Evolutionary conservation across 139 green algal genomes (phyloP).

Genomic region (Coelastrella sp.): DNA sequence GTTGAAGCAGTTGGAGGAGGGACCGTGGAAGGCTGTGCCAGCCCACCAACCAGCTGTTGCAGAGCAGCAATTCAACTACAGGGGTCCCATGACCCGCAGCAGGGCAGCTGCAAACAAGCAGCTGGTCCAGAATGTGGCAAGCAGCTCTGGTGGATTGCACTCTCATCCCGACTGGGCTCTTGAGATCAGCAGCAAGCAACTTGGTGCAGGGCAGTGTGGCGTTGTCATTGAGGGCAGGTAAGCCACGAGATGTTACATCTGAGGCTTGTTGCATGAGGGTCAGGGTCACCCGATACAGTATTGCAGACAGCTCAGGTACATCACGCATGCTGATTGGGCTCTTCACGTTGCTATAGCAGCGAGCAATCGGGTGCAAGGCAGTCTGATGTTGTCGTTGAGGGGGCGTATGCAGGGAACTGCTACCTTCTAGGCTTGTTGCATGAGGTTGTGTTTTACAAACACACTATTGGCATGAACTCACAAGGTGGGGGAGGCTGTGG

Average conservation of each 20-base stretch:
- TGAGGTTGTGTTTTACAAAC: too few relatives aligned
- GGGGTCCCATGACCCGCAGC: background rate
- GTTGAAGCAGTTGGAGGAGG: slow-evolving; percentile 13
- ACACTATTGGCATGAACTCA: too few relatives aligned
- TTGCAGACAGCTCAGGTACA: background rate
- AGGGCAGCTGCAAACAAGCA: background rate
- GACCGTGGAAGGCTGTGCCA: background rate
- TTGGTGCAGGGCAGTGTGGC: too few relatives aligned
- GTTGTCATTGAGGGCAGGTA: too few relatives aligned
- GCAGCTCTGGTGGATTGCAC: too few relatives aligned
- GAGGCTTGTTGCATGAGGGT: too few relatives aligned
- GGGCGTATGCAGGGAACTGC: background rate
- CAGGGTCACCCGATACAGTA: too few relatives aligned
- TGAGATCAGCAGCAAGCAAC: too few relatives aligned
- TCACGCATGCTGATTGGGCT: background rate
- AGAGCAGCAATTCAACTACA: background rate
- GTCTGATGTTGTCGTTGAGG: slow-evolving; percentile 1
- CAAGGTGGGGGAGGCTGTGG: too few relatives aligned
- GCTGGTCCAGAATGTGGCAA: background rate
- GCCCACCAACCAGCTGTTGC: background rate
- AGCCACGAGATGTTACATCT: too few relatives aligned
- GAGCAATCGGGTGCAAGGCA: too few relatives aligned
- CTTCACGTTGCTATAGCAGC: background rate
- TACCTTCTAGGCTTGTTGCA: background rate
- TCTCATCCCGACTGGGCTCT: too few relatives aligned